Evolutionary conservation across 2,329 filamentous ascomycete species (phyloP), one percentile per base, ranked within the genome.

Genomic region (Fusarium illudens): DNA sequence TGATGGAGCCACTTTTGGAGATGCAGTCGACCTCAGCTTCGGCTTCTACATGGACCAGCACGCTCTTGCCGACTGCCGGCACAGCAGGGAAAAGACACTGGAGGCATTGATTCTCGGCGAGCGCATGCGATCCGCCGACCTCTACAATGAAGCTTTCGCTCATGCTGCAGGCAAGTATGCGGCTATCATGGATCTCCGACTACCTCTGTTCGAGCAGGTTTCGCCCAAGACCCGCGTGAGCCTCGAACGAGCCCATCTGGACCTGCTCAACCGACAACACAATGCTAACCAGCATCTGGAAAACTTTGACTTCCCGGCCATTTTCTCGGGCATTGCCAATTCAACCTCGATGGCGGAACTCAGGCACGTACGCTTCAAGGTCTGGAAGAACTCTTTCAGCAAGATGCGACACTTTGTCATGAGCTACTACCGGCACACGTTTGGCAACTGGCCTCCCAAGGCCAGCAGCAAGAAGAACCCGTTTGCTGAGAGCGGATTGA

Each of bases 131-230:
- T 97, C 88, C 49, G 87, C 90, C 73, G 86, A 90, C 8, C 85
- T 99, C 3, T 98, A 97, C 79, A 93, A 92, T 61, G 94, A 97
- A 78, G 93, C 93, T 0, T 98, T 97, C 74, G 89, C 94, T 6
- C 96, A 98, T 77, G 93, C 90, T 1, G 93, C 92, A 10, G 96
- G 95, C 51, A 96, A 96, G 78, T 93, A 95, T 62, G 87, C 92
- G 19, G 85, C 93, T 30, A 88, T 94, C 62, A 85, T 89, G 57
- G 83, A 86, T 3, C 80, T 94, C 48, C 86, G 89, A 42, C 89
- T 88, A 51, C 87, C 89, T 0, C 87, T 96, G 49, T 94, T 89
- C 77, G 82, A 85, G 25, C 83, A 91, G 72, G 87, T 98, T 39
- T 92, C 90, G 2, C 78, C 83, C 0, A 85, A 87, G 65, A 97